Percentiles rank a stretch among this genome's conserved stretches.
Conservation (phyloP, 495 filamentous ascomycete species). For the Trichoderma asperelloides region DNA sequence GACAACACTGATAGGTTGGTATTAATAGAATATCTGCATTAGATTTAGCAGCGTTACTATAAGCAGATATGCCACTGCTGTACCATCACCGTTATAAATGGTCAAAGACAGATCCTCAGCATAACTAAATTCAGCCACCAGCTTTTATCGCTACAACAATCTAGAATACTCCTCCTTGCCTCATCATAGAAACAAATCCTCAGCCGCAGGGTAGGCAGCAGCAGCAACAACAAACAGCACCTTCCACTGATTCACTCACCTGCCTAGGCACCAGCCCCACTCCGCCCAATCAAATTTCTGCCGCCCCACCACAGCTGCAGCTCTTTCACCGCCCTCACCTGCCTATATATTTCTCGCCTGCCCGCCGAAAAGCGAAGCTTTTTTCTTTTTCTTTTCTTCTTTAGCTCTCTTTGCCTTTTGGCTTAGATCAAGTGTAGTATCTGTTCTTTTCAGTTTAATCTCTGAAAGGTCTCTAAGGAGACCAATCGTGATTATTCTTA, state of each 20-base stretch:
- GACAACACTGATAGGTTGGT: no score
- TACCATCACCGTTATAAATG: no score
- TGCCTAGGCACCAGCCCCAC: neutral
- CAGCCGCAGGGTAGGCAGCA: no score
- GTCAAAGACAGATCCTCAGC: no score
- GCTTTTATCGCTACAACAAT: no score
- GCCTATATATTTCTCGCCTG: neutral
- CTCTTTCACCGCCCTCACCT: neutral
- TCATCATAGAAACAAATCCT: no score
- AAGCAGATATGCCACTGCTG: no score
- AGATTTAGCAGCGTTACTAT: neutral
- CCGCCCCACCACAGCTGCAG: neutral
- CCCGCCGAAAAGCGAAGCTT: neutral
- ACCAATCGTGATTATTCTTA: constrained; percentile 77
- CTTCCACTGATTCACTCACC: no score
- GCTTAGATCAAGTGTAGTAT: constrained; percentile 99
- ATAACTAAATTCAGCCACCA: no score
- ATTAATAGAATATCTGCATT: no score
- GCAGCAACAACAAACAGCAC: no score
- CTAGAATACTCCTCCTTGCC: no score
- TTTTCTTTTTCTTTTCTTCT: constrained; percentile 26
- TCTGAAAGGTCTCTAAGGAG: constrained; percentile 58
- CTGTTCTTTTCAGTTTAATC: constrained; percentile 99
- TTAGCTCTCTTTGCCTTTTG: constrained; percentile 57
- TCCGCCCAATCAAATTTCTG: neutral